A percentile compares a stretch with the other conserved stretches of the same genome.
These are phyloP conservation scores for Turritis glabra DNA, from an alignment of 345 rosid genomes.

Conservation along the genomic window DNA sequence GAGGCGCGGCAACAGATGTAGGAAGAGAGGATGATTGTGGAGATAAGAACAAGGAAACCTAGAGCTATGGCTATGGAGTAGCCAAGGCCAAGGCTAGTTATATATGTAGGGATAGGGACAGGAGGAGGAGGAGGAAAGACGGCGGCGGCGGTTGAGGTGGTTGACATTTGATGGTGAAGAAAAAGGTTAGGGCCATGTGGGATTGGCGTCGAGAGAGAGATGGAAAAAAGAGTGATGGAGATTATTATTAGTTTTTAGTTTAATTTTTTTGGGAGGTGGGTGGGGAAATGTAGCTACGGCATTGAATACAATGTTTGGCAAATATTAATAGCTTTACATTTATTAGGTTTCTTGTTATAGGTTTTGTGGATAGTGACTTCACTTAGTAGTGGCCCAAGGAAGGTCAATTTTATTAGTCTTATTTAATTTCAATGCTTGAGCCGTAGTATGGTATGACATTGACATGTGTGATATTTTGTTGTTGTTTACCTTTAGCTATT, in stretches of 20 bases:
- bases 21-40: conserved; percentile 80
- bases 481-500: neutral
- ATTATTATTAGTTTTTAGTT: conserved; percentile 3
- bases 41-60: conserved; percentile 85
- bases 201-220: conserved; percentile 25
- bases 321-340: conserved; percentile 43
- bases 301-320: conserved; percentile 68
- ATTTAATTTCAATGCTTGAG: conserved; percentile 1
- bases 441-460: conserved; percentile 18
- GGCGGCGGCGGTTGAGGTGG: conserved; percentile 56
- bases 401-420: neutral
- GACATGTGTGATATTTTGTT: neutral
- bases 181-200: conserved; percentile 53
- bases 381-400: conserved; percentile 17
- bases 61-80: conserved; percentile 93
- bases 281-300: conserved; percentile 68
- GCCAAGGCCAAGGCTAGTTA: conserved; percentile 84
- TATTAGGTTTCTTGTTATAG: conserved; percentile 37
- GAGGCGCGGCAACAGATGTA: conserved; percentile 85
- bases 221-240: conserved; percentile 18
- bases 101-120: conserved; percentile 48
- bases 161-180: conserved; percentile 58
- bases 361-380: conserved; percentile 35
- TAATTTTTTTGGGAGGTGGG: conserved; percentile 52
- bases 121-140: conserved; percentile 33